Evolutionary conservation across 2,329 filamentous ascomycete genomes (phyloP).

Genomic region (Aspergillus melleus): DNA sequence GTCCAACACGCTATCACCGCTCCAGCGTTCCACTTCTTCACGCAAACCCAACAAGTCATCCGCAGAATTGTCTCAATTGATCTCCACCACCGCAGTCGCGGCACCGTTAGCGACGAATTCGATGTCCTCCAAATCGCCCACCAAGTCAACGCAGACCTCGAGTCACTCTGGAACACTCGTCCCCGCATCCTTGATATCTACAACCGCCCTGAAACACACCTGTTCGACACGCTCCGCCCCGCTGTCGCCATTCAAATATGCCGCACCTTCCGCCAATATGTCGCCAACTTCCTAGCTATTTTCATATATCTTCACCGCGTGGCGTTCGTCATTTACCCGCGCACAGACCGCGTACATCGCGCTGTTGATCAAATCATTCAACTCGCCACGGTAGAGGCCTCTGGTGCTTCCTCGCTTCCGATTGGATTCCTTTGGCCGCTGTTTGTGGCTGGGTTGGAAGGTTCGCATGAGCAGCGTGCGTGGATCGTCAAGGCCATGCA

Average conservation of each 20-base stretch:
- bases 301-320: conserved; percentile 40
- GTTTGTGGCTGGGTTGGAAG: conserved; percentile 36
- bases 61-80: conserved; percentile 37
- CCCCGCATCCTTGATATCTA: conserved; percentile 36
- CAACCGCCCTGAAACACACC: conserved; percentile 24
- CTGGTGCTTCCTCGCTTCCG: conserved; percentile 16
- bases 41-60: conserved; percentile 34
- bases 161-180: conserved; percentile 35
- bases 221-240: conserved; percentile 26
- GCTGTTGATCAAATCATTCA: conserved; percentile 39
- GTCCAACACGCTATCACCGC: conserved; percentile 32
- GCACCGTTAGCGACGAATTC: conserved; percentile 39
- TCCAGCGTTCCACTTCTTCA: conserved; percentile 35
- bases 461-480: conserved; percentile 29
- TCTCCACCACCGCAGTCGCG: conserved; percentile 39
- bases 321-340: conserved; percentile 39
- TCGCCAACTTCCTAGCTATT: conserved; percentile 36
- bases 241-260: conserved; percentile 30
- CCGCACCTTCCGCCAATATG: conserved; percentile 34
- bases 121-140: conserved; percentile 40
- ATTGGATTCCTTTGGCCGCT: conserved; percentile 38
- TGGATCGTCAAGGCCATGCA: conserved; percentile 38
- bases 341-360: conserved; percentile 36
- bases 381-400: conserved; percentile 30
- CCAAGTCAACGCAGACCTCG: conserved; percentile 36